Conservation (phyloP, 306 rosid species). For the Chamaecrista fasciculata region DNA sequence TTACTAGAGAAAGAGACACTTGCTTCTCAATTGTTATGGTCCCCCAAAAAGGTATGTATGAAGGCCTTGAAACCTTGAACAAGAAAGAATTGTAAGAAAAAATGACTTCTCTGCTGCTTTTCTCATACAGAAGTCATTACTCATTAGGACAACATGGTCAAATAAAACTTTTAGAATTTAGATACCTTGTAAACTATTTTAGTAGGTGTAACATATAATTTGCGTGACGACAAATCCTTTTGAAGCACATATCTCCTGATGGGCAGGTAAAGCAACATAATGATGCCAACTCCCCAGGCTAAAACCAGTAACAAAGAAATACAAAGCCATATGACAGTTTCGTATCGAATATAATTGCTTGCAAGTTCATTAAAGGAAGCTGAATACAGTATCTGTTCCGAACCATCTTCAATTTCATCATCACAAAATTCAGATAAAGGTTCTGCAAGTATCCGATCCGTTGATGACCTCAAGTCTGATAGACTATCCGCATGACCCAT, state of each 20-base stretch:
- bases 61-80: conserved; percentile 79
- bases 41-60: conserved; percentile 77
- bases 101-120: neutral
- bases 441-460: conserved; percentile 48
- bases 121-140: conserved; percentile 15
- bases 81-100: conserved; percentile 9
- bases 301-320: conserved; percentile 77
- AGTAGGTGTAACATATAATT: conserved; percentile 64
- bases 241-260: conserved; percentile 62
- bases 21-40: conserved; percentile 56
- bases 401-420: conserved; percentile 45
- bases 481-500: conserved; percentile 58
- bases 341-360: conserved; percentile 52
- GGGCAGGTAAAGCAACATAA: conserved; percentile 86
- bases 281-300: conserved; percentile 89
- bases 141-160: neutral
- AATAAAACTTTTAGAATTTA: neutral
- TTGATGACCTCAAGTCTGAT: conserved; percentile 49
- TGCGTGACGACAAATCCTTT: conserved; percentile 74
- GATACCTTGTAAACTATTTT: conserved; percentile 84
- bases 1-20: conserved; percentile 70
- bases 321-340: conserved; percentile 74
- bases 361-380: conserved; percentile 81
- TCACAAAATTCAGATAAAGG: conserved; percentile 47
- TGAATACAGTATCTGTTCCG: conserved; percentile 57